Evolutionary conservation across 176 grass and related monocot genomes (phyloP), one percentile per base, ranked within the genome.

Genomic region (Phoenix roebelenii): DNA sequence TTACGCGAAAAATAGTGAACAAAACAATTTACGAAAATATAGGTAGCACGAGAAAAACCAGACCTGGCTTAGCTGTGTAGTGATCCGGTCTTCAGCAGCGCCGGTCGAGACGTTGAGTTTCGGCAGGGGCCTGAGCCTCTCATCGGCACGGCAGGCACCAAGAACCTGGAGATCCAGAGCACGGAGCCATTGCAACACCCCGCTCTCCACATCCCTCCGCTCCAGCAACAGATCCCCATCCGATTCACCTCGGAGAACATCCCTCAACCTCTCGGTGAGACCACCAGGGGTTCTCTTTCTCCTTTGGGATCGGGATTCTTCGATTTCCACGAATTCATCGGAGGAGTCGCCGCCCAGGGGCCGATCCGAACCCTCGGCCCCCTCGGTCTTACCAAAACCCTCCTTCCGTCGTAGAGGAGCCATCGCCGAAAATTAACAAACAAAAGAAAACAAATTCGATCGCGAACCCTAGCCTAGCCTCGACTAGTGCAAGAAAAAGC

Each of bases 71-170:
- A 96, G 83, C 60, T 90, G 83, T 24, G 91, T 64, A 48, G 90
- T 48, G 60, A 96, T 74, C 44, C 91, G 77, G 68, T 90, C 84
- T 58, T 90, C 82, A 1, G 79, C 80, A 15, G 77, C 83, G 39
- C 60, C 62, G 63, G 78, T 74, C 7, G 84, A 84, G 55, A 84
- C 68, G 60, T 81, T 82, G 64, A 82, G 80, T 54, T 73, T 75
- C 66, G 81, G 74, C 29, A 85, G 68, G 23, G 85, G 85, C 23
- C 70, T 67, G 55, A 85, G 77, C 23, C 77, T 77, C 58, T 95
- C 91, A 50, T 90, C 86, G n/a, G 80, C 83, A 55, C 91, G 91
- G 80, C 92, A 96, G 16, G 86, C 92, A 16, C 91, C 92, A 32
- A 85, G 23, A 12, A 81, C 57, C 78, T 90, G 92, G 61, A 79